Percentiles rank a stretch among this genome's conserved stretches.
These are phyloP conservation scores for Chlamydomonas incerta DNA, from an alignment of 139 green algal species.

Conservation along the genomic window DNA sequence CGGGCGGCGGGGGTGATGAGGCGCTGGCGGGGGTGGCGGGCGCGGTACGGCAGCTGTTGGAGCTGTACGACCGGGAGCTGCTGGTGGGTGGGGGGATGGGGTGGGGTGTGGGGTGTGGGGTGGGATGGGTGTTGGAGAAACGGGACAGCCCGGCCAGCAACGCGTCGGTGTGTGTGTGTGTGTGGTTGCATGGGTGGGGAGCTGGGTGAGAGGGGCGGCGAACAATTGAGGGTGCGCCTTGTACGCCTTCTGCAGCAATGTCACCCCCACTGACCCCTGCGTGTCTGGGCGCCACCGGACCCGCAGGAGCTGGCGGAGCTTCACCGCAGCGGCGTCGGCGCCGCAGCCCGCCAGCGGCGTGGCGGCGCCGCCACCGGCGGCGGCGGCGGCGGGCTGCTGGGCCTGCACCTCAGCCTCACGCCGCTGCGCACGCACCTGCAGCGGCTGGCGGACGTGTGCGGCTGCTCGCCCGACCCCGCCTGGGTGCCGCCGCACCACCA, in stretches of 20 bases:
- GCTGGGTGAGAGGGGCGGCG: too few species aligned
- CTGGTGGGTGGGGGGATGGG: neutral
- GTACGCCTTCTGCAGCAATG: too few species aligned
- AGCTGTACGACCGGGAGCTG: constrained; percentile 25
- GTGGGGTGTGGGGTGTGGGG: too few species aligned
- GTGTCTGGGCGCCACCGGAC: too few species aligned
- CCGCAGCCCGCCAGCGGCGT: neutral
- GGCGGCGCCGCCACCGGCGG: neutral
- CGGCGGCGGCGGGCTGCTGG: constrained; percentile 4
- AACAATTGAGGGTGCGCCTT: too few species aligned
- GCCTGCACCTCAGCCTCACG: constrained; percentile 11
- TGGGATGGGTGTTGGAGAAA: neutral
- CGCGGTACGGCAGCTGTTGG: constrained; percentile 16
- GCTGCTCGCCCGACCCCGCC: constrained; percentile 6
- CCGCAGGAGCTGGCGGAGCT: neutral
- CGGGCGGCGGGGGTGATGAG: neutral
- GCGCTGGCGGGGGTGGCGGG: constrained; percentile 3
- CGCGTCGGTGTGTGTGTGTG: too few species aligned
- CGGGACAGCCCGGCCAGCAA: too few species aligned
- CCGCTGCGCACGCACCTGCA: constrained; percentile 18
- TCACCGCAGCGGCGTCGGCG: neutral
- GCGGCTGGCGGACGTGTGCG: constrained; percentile 29
- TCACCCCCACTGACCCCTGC: too few species aligned
- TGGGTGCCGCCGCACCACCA: neutral
- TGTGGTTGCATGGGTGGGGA: too few species aligned